Conservation (phyloP, 768 basidiomycete species). For the Termitomyces sp. region DNA sequence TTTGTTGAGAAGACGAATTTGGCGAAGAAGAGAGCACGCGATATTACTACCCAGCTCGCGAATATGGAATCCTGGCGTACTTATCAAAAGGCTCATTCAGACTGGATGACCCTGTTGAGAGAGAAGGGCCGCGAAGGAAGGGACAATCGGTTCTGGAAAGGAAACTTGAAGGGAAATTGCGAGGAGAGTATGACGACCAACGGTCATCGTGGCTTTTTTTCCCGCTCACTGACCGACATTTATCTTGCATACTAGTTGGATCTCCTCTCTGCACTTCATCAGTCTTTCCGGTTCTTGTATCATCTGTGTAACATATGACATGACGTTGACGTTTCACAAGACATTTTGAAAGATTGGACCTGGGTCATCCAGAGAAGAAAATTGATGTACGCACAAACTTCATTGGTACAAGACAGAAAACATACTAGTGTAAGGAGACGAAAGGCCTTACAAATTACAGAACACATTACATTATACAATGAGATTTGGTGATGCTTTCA, state of each 20-base stretch:
- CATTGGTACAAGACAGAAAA: not conserved
- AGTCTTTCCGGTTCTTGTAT: not conserved
- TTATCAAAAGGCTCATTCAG: slow-evolving; percentile 26
- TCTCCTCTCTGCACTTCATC: not conserved
- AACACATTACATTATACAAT: not conserved
- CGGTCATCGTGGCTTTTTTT: slow-evolving; percentile 4
- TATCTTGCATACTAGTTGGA: slow-evolving; percentile 2
- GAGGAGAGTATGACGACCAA: not conserved
- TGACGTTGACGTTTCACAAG: not conserved
- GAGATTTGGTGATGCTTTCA: not conserved
- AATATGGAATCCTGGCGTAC: slow-evolving; percentile 25
- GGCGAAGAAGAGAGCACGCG: slow-evolving; percentile 15
- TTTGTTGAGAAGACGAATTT: slow-evolving; percentile 33
- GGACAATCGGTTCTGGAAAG: not conserved
- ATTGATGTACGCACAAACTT: not conserved
- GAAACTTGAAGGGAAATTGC: not conserved
- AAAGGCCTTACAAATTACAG: not conserved
- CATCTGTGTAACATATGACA: not conserved
- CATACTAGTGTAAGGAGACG: no score
- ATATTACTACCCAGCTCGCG: slow-evolving; percentile 25
- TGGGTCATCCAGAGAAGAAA: not conserved
- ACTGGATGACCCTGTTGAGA: slow-evolving; percentile 22
- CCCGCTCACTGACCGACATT: slow-evolving; percentile 8
- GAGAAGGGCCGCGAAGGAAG: slow-evolving; percentile 13
- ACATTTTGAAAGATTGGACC: not conserved